Conservation (phyloP, 1,139 yeast genomes). For the Candida albicans region DNA sequence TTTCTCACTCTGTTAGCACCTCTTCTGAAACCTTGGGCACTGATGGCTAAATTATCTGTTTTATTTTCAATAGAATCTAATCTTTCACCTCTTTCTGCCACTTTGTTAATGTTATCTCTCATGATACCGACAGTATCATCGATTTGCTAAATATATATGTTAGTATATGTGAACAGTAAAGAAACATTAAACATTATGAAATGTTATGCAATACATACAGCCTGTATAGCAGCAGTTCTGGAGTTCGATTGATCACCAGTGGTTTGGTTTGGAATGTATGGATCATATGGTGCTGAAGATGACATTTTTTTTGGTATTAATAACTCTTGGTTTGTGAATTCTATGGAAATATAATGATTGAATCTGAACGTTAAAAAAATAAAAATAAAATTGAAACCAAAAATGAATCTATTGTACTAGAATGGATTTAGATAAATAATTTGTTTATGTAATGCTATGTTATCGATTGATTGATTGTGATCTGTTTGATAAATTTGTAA, state of each 20-base stretch:
- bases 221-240: constrained; percentile 84
- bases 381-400: background rate
- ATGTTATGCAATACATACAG: constrained; percentile 49
- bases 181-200: background rate
- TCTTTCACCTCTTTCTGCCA: constrained; percentile 92
- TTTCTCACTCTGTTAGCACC: constrained; percentile 98
- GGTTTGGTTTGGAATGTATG: constrained; percentile 72
- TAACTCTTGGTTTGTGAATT: background rate
- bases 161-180: constrained; percentile 14
- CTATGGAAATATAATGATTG: background rate
- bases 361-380: background rate
- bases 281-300: constrained; percentile 86
- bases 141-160: constrained; percentile 58
- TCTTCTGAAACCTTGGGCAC: constrained; percentile 94
- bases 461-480: no score
- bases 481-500: no score
- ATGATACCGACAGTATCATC: constrained; percentile 97
- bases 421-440: background rate
- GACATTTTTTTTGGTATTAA: constrained; percentile 52
- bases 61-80: constrained; percentile 90
- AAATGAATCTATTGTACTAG: background rate
- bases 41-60: constrained; percentile 88
- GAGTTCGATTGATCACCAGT: constrained; percentile 54
- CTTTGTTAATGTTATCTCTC: constrained; percentile 96
- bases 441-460: no score